Percentiles rank a stretch among this genome's conserved stretches.
These are phyloP conservation scores for Saprolegnia parasitica DNA, from an alignment of 352 stramenopile genomes.

Conservation along the genomic window DNA sequence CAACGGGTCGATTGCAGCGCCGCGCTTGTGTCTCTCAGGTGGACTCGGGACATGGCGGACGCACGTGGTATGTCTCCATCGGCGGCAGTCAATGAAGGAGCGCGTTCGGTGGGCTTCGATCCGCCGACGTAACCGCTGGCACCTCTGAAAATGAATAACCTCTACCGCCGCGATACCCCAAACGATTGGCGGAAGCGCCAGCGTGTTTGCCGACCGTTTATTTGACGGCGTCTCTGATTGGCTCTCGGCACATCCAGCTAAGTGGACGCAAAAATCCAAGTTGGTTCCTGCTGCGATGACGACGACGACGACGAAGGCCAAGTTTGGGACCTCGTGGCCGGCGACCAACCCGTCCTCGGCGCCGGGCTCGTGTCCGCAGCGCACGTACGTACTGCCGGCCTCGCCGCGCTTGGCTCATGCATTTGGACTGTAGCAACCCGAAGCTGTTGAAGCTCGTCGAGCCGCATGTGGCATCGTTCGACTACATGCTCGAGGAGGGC, in stretches of 20 bases:
- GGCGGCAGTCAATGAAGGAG: too few species aligned
- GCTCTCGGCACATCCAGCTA: background rate
- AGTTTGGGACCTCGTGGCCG: conserved; percentile 63
- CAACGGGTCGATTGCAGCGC: too few species aligned
- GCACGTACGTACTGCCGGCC: conserved; percentile 46
- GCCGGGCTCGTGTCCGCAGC: conserved; percentile 60
- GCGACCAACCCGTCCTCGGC: conserved; percentile 76
- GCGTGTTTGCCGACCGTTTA: conserved; percentile 3
- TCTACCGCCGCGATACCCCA: background rate
- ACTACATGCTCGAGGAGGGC: conserved; percentile 96
- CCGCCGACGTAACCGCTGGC: background rate
- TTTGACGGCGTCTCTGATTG: background rate
- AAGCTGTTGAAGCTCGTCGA: conserved; percentile 88
- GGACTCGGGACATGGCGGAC: too few species aligned
- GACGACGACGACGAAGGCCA: conserved; percentile 25
- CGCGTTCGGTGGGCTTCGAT: too few species aligned
- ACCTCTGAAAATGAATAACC: background rate
- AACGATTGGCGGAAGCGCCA: background rate
- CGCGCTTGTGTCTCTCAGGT: too few species aligned
- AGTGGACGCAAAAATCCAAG: background rate
- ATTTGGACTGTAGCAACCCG: conserved; percentile 47
- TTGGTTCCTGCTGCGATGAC: background rate
- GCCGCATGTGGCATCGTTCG: conserved; percentile 98
- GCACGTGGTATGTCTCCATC: too few species aligned
- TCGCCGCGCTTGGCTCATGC: conserved; percentile 27